A percentile compares a stretch with the other conserved stretches of the same genome.
phyloP scores from a whole-genome alignment of 257 asterid genomes.

The Primulina eburnea region DNA sequence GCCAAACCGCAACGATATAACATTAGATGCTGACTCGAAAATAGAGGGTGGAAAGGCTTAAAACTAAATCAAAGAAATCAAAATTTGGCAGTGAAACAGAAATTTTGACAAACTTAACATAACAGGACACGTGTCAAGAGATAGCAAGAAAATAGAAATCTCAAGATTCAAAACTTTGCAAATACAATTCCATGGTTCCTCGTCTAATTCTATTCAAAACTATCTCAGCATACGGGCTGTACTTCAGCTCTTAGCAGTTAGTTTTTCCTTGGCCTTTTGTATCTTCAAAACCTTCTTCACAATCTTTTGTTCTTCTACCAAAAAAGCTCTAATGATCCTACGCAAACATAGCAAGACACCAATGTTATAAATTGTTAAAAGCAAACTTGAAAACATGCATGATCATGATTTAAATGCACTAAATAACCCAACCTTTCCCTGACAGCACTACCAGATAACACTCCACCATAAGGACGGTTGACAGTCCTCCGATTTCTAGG shows the following conservation, averaged over 20 bases:
- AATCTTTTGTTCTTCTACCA: not conserved
- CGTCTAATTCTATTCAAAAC: not conserved
- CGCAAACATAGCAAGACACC: not conserved
- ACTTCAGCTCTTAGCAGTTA: not conserved
- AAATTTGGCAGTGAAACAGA: not conserved
- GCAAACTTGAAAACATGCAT: not conserved
- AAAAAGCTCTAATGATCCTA: not conserved
- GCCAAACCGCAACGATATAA: not conserved
- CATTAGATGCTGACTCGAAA: no score
- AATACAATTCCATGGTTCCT: not conserved
- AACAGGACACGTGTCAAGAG: not conserved
- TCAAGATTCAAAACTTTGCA: not conserved
- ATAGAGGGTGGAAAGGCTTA: not conserved
- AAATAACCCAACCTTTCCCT: not conserved
- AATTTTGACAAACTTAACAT: not conserved
- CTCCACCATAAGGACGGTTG: not conserved
- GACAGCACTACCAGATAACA: not conserved
- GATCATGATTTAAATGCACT: not conserved
- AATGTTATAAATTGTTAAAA: not conserved
- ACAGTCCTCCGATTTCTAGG: not conserved
- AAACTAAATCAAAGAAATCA: no score
- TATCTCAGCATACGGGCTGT: not conserved
- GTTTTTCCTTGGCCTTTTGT: not conserved
- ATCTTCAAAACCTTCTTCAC: not conserved
- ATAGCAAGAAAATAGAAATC: not conserved